Evolutionary conservation across 116 monocot species (phyloP).

Genomic region (Papilionanthe hybrid): DNA sequence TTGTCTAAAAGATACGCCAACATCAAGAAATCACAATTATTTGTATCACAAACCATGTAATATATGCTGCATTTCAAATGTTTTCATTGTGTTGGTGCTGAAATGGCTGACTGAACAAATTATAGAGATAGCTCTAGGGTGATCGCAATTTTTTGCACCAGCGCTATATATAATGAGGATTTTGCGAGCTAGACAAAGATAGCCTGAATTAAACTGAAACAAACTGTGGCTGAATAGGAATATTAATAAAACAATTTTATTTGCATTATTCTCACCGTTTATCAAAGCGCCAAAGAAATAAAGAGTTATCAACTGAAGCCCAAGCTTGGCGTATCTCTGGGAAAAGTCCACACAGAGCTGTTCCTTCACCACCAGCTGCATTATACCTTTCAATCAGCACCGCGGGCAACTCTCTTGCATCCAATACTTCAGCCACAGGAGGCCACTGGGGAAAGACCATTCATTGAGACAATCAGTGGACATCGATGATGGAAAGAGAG

Average conservation of each 20-base stretch:
- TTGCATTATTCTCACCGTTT: slow-evolving; percentile 59
- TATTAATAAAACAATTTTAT: neutral
- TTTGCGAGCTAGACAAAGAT: neutral
- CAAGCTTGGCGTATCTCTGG: slow-evolving; percentile 87
- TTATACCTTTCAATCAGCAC: slow-evolving; percentile 78
- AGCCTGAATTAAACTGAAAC: neutral
- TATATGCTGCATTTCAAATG: neutral
- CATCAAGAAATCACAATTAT: neutral
- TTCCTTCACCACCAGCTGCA: slow-evolving; percentile 91
- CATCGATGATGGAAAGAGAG: neutral
- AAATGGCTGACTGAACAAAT: neutral
- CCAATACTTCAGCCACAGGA: slow-evolving; percentile 71
- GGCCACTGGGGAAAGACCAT: slow-evolving; percentile 64
- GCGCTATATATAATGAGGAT: neutral
- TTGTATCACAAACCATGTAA: neutral
- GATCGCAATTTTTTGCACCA: neutral
- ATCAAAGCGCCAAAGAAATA: slow-evolving; percentile 96
- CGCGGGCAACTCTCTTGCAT: slow-evolving; percentile 70
- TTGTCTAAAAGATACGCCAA: neutral
- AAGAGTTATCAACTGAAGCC: slow-evolving; percentile 96
- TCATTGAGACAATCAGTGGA: neutral
- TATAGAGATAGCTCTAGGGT: neutral
- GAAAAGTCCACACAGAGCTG: slow-evolving; percentile 91
- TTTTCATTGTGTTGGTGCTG: neutral
- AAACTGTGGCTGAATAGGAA: neutral